Percentiles rank a stretch among this genome's conserved stretches.
Evolutionary conservation across 1,139 yeast genomes (phyloP).

Genomic region (Yamadazyma sp.): DNA sequence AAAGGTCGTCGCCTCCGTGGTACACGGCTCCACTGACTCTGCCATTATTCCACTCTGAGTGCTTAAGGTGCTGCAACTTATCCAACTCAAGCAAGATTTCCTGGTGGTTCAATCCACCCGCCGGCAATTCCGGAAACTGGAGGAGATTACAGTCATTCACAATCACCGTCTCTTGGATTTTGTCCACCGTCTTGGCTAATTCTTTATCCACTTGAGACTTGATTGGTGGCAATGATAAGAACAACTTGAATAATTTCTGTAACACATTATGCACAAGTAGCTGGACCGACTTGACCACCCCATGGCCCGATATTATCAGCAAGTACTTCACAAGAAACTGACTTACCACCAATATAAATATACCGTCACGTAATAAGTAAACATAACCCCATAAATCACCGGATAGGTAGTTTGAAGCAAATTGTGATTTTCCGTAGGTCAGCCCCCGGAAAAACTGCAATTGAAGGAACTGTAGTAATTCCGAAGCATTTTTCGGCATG

Average conservation of each 20-base stretch:
- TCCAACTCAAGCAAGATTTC: conserved; percentile 51
- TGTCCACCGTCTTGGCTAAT: conserved; percentile 44
- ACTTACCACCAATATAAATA: conserved; percentile 21
- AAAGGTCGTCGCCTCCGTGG: conserved; percentile 82
- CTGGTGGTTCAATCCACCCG: conserved; percentile 49
- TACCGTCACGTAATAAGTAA: conserved; percentile 25
- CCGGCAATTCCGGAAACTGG: conserved; percentile 57
- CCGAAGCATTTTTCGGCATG: conserved; percentile 14
- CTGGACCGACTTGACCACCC: conserved; percentile 28
- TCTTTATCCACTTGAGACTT: conserved; percentile 60
- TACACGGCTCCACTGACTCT: conserved; percentile 93
- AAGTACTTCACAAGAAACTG: conserved; percentile 11
- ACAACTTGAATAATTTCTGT: conserved; percentile 25
- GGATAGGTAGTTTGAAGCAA: conserved; percentile 11
- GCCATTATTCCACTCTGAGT: conserved; percentile 81
- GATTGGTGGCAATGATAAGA: conserved; percentile 56
- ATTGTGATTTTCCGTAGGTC: background rate
- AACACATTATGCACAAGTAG: background rate
- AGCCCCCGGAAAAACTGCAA: background rate
- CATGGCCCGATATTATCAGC: conserved; percentile 36
- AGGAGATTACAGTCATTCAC: conserved; percentile 46
- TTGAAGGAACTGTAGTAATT: conserved; percentile 7
- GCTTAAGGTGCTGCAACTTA: conserved; percentile 50
- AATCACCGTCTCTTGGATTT: conserved; percentile 57
- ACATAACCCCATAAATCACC: conserved; percentile 16